Conservation (phyloP, 495 filamentous ascomycete species). For the Daldinia vernicosa region DNA sequence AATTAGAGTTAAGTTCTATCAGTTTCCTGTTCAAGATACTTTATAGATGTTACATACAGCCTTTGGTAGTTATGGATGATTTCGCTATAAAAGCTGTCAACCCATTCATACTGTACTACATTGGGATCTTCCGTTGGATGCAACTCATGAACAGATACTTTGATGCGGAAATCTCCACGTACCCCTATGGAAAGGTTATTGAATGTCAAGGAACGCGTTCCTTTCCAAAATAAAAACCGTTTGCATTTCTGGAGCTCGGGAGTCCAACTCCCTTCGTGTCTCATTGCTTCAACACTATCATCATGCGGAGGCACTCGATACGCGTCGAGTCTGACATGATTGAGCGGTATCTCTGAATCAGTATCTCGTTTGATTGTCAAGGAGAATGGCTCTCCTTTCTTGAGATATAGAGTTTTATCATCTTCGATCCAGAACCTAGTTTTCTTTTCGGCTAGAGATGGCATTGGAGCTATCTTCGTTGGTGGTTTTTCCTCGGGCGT, state of each 20-base stretch:
- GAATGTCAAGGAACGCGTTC: background rate
- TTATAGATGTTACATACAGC: too few species aligned
- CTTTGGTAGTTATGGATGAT: background rate
- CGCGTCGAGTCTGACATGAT: background rate
- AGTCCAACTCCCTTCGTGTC: too few species aligned
- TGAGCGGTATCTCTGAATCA: background rate
- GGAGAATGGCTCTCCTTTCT: background rate
- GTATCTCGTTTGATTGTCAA: background rate
- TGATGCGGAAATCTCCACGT: background rate
- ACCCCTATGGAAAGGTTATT: background rate
- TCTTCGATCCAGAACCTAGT: background rate
- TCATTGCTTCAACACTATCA: too few species aligned
- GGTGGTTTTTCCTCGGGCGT: too few species aligned
- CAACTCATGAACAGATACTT: background rate
- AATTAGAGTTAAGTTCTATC: too few species aligned
- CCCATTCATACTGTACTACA: too few species aligned
- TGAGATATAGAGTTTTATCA: background rate
- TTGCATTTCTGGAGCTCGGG: too few species aligned
- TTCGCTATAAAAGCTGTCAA: background rate
- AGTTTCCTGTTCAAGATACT: too few species aligned
- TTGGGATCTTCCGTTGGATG: too few species aligned
- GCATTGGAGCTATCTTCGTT: too few species aligned
- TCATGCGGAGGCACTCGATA: too few species aligned
- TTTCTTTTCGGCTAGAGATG: background rate
- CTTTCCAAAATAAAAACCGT: background rate